Base-by-base conservation (phyloP, 129 eudicot genomes). In the Ambrosia trifida region DNA sequence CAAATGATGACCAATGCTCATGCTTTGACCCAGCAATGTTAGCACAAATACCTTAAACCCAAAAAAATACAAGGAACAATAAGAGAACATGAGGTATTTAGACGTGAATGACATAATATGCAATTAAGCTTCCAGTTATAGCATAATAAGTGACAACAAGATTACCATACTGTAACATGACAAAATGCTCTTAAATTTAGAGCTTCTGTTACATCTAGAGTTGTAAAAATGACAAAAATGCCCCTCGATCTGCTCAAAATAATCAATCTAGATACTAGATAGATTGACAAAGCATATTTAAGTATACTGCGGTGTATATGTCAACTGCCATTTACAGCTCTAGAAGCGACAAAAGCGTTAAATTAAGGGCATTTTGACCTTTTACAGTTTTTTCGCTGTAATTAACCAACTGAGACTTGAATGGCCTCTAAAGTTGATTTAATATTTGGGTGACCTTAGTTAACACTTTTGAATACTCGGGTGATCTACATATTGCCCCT, bases 1-100 rank as follows among this genome's bases (percentile, higher is more conserved):
- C 99, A 49, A 95, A 84, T 51, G 96, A 84, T 41, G 99, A 95
- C 99, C 99, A 95, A 51, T 90, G 87, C 33, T 90, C 99, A 73
- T 84, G 83, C 86, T 95, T 95, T 66, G 97, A 80, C 20, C 82
- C 86, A 35, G 96, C 90, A 74, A 95, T 84, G 84, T 95, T 97
- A 8, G 97, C 96, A 81, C 96, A 95, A 51, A 95, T 79, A 66
- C 98, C 98, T 92, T 78, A 62, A 12, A 66, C 53, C 64, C 60
- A 28, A 18, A 52, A 1, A 31, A 41, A 75, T 40, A 61, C 59
- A 59, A 9, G 58, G 35, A 7, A 46, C 14, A 12, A 45, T 24
- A 67, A 36, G 53, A 70, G 0, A n/a, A 35, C 56, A 74, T 18
- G n/a, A 45, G 24, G 46, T 54, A n/a, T 31, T 24, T 10, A 45